phyloP scores from a whole-genome alignment of 2,329 filamentous ascomycete genomes.

The Fusarium circinatum region DNA sequence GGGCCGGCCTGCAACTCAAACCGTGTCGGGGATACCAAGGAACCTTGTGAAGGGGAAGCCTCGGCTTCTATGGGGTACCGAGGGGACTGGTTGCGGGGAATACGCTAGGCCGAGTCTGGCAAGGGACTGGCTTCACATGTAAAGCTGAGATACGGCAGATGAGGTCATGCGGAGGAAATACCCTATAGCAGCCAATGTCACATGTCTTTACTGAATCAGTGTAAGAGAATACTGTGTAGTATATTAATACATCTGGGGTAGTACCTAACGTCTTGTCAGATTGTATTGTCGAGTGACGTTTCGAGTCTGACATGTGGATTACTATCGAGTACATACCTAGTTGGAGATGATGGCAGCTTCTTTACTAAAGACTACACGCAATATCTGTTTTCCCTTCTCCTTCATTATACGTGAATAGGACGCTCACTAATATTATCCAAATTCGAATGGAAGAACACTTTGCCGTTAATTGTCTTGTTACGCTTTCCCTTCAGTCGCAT shows the following conservation, averaged over 20 bases:
- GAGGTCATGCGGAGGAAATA: slow-evolving; percentile 43
- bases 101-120: slow-evolving; percentile 41
- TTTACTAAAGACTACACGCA: background rate
- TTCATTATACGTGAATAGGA: background rate
- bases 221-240: background rate
- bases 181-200: slow-evolving; percentile 21
- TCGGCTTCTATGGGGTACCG: slow-evolving; percentile 46
- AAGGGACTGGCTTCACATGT: slow-evolving; percentile 45
- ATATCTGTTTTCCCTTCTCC: background rate
- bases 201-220: slow-evolving; percentile 11
- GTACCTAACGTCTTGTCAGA: background rate
- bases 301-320: background rate
- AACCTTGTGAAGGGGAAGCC: slow-evolving; percentile 43
- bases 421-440: background rate
- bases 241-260: slow-evolving; percentile 12
- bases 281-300: background rate
- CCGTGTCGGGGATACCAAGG: slow-evolving; percentile 19
- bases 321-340: background rate
- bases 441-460: too few relatives aligned
- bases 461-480: background rate
- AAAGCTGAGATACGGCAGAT: slow-evolving; percentile 31
- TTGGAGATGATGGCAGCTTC: background rate
- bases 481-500: background rate
- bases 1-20: slow-evolving; percentile 34
- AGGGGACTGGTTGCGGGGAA: slow-evolving; percentile 43